Percentiles rank a stretch among this genome's conserved stretches.
These are phyloP conservation scores for Parasarocladium wereldwijsianum DNA, from an alignment of 2,329 filamentous ascomycete species.

Conservation along the genomic window DNA sequence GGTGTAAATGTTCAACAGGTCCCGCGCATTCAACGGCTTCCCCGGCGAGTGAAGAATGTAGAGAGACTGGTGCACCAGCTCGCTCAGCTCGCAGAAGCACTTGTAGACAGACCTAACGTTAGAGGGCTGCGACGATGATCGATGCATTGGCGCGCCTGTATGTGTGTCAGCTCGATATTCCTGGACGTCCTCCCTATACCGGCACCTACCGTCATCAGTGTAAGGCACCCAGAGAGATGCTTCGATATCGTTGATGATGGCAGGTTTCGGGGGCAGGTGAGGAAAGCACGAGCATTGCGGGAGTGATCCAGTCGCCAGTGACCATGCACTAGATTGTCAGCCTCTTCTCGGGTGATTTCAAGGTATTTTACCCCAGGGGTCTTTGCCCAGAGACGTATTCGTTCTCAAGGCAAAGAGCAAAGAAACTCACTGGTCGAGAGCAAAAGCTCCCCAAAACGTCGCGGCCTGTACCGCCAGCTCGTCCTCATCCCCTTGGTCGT, in stretches of 20 bases:
- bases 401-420: not conserved
- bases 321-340: conserved; percentile 43
- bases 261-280: conserved; percentile 42
- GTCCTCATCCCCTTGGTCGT: conserved; percentile 33
- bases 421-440: conserved; percentile 44
- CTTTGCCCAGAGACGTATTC: too few species aligned
- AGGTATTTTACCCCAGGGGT: too few species aligned
- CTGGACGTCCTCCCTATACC: too few species aligned
- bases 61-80: conserved; percentile 57
- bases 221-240: conserved; percentile 44
- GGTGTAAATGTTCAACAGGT: conserved; percentile 49
- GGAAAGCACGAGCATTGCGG: conserved; percentile 44
- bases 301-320: conserved; percentile 45
- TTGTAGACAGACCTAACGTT: conserved; percentile 55
- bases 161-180: too few species aligned
- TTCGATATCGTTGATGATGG: conserved; percentile 45
- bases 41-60: conserved; percentile 60
- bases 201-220: conserved; percentile 38
- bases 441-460: conserved; percentile 48
- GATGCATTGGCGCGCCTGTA: conserved; percentile 36
- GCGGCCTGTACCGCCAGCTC: conserved; percentile 43
- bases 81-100: conserved; percentile 57
- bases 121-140: conserved; percentile 45
- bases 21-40: conserved; percentile 46
- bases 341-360: too few species aligned